Evolutionary conservation across 768 basidiomycete species (phyloP).

Genomic region (Thelephora ganbajun): DNA sequence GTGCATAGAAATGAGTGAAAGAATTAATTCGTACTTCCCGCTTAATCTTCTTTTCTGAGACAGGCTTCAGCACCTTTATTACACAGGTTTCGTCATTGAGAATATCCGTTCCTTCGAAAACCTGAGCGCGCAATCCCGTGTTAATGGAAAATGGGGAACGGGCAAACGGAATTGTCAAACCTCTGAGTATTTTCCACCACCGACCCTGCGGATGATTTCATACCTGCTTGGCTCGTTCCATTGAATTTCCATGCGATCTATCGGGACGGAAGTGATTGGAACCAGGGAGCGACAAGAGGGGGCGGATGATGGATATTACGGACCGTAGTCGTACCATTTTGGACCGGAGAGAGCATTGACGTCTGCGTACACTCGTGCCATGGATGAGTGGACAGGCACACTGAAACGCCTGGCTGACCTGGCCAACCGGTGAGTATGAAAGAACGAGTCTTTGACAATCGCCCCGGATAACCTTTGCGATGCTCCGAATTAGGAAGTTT

Average conservation of each 20-base stretch:
- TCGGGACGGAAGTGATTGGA: neutral
- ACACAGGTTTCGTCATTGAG: constrained; percentile 88
- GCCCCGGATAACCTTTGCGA: neutral
- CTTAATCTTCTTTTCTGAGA: constrained; percentile 99
- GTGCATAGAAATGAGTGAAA: neutral
- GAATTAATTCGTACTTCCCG: constrained; percentile 34
- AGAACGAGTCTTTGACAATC: neutral
- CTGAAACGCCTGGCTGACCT: neutral
- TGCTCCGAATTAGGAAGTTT: neutral
- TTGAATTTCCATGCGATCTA: constrained; percentile 86
- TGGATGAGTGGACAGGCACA: constrained; percentile 23
- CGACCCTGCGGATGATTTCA: constrained; percentile 91
- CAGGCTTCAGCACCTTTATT: constrained; percentile 96
- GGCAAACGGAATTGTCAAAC: constrained; percentile 23
- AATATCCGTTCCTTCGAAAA: constrained; percentile 87
- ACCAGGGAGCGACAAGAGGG: neutral
- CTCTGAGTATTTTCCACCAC: constrained; percentile 90
- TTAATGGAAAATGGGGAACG: constrained; percentile 4
- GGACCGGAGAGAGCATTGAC: constrained; percentile 79
- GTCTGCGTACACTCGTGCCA: constrained; percentile 77
- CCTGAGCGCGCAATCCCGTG: constrained; percentile 27
- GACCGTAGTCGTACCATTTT: constrained; percentile 93
- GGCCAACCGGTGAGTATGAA: neutral
- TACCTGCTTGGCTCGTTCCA: constrained; percentile 97
- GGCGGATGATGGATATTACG: constrained; percentile 9